Evolutionary conservation across 169 alveolate genomes (phyloP).

Genomic region (Eimeria maxima): DNA sequence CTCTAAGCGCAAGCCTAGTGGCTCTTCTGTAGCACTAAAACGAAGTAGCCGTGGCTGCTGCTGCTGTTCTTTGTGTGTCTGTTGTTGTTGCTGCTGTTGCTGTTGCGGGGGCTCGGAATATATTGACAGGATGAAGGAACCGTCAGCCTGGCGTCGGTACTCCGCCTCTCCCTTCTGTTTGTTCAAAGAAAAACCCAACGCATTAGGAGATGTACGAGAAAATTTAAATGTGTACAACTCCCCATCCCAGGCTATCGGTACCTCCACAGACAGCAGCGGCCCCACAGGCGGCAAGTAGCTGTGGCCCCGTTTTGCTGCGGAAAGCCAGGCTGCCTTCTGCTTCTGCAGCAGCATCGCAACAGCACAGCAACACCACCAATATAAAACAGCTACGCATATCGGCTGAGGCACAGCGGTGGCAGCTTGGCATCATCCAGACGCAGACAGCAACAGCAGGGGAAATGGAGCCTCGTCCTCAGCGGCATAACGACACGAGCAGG

Average conservation of each 20-base stretch:
- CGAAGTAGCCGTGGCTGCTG: slow-evolving; percentile 38
- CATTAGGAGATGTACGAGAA: not conserved
- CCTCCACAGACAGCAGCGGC: slow-evolving; percentile 33
- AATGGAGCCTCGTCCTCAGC: not conserved
- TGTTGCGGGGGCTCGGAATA: slow-evolving; percentile 38
- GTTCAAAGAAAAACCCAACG: slow-evolving; percentile 6
- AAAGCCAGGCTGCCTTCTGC: slow-evolving; percentile 31
- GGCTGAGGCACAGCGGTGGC: too few species aligned
- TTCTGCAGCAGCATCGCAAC: slow-evolving; percentile 7
- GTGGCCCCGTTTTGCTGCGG: slow-evolving; percentile 44
- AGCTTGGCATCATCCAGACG: too few species aligned
- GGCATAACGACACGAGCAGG: not conserved
- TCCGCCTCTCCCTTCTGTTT: slow-evolving; percentile 67
- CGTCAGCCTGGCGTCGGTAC: slow-evolving; percentile 84
- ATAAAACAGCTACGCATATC: not conserved
- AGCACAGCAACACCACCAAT: not conserved
- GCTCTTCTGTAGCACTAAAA: slow-evolving; percentile 69
- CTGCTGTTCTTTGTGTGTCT: slow-evolving; percentile 26
- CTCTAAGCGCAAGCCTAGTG: slow-evolving; percentile 48
- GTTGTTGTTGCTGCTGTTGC: not conserved
- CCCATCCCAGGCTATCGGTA: slow-evolving; percentile 30
- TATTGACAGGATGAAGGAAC: slow-evolving; percentile 80
- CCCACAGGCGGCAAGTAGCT: slow-evolving; percentile 48
- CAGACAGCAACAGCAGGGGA: not conserved
- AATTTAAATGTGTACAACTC: not conserved